Evolutionary conservation across 345 rosid genomes (phyloP).

Genomic region (Reutealis trisperma): DNA sequence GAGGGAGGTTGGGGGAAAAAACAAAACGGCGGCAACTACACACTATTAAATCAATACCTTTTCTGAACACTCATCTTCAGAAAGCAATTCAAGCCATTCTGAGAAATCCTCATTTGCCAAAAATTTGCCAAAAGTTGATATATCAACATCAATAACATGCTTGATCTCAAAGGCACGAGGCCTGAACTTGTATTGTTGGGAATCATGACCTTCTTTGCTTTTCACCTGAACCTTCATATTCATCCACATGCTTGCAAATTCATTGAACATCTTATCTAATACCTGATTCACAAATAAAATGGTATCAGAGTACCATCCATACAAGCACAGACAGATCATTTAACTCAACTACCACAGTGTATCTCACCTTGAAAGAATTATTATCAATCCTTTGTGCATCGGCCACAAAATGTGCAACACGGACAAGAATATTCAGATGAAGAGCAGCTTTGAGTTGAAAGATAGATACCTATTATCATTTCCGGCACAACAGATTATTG

Average conservation of each 20-base stretch:
- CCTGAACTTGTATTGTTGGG: constrained; percentile 70
- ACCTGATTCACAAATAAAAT: constrained; percentile 46
- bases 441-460: constrained; percentile 57
- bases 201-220: constrained; percentile 54
- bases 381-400: constrained; percentile 56
- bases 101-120: constrained; percentile 57
- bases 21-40: neutral
- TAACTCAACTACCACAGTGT: constrained; percentile 17
- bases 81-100: constrained; percentile 77
- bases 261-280: constrained; percentile 60
- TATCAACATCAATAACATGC: constrained; percentile 71
- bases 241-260: constrained; percentile 72
- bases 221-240: constrained; percentile 66
- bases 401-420: constrained; percentile 59
- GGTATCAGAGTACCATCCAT: constrained; percentile 20
- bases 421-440: constrained; percentile 58
- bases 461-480: constrained; percentile 46
- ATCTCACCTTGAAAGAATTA: constrained; percentile 65
- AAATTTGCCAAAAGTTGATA: constrained; percentile 55
- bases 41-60: constrained; percentile 43
- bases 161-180: constrained; percentile 75
- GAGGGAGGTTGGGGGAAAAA: neutral
- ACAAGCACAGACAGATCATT: neutral
- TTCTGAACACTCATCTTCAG: constrained; percentile 56
- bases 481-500: constrained; percentile 3